Evolutionary conservation across 257 asterid species (phyloP).

Genomic region (Scutellaria minor): DNA sequence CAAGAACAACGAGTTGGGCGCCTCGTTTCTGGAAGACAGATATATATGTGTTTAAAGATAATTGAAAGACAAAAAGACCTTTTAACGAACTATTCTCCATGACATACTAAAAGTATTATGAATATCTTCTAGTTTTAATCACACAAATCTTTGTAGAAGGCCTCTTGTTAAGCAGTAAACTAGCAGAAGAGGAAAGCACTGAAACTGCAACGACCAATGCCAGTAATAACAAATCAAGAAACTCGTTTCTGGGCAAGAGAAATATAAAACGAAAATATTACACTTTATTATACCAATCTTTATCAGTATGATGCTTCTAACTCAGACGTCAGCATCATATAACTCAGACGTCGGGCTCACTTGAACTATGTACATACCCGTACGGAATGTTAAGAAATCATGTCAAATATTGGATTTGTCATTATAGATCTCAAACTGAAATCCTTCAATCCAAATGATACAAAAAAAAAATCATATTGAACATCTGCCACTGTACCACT

Average conservation of each 20-base stretch:
- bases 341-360: not conserved
- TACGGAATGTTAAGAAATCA: too few species aligned
- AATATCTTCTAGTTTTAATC: too few species aligned
- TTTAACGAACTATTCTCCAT: too few species aligned
- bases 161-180: not conserved
- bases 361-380: too few species aligned
- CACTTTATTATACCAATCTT: not conserved
- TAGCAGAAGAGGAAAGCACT: not conserved
- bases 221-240: slow-evolving; percentile 78
- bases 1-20: slow-evolving; percentile 89
- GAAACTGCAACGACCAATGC: not conserved
- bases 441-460: too few species aligned
- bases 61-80: too few species aligned
- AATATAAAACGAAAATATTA: not conserved
- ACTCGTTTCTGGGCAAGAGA: slow-evolving; percentile 45
- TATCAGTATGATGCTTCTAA: not conserved
- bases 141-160: not conserved
- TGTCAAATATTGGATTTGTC: too few species aligned
- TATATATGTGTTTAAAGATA: too few species aligned
- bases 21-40: slow-evolving; percentile 61
- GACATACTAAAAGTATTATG: too few species aligned
- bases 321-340: not conserved
- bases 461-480: too few species aligned
- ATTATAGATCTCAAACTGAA: too few species aligned
- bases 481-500: not conserved